Conservation (phyloP, 176 grass and related monocot genomes). For the Zea luxurians region DNA sequence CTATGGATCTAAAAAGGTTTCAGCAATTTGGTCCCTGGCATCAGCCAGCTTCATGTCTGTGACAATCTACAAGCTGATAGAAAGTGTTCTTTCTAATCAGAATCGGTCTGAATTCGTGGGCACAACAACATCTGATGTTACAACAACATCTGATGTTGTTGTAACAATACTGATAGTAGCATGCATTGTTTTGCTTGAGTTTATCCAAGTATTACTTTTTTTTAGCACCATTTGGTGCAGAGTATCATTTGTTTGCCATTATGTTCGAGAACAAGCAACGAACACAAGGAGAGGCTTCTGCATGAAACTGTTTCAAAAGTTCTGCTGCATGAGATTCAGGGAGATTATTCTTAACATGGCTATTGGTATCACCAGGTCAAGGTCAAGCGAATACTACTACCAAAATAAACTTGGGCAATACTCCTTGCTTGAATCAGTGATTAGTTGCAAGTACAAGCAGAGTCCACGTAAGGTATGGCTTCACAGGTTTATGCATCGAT, state of each 20-base stretch:
- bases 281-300: neutral
- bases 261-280: neutral
- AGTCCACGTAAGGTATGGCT: neutral
- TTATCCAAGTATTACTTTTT: neutral
- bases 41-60: neutral
- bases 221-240: slow-evolving; percentile 12
- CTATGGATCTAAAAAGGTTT: neutral
- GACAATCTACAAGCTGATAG: too few species aligned
- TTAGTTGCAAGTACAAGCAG: neutral
- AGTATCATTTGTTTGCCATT: slow-evolving; percentile 12
- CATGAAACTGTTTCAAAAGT: neutral
- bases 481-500: neutral
- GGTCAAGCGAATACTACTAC: too few species aligned
- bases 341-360: neutral
- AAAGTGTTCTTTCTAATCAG: too few species aligned
- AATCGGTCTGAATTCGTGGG: too few species aligned
- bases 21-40: neutral
- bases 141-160: neutral
- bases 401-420: neutral
- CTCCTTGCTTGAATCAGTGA: neutral
- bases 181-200: neutral
- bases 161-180: neutral
- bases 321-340: neutral
- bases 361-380: neutral
- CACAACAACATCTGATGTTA: too few species aligned